Conservation (phyloP, 305 asterid genomes). For the Fraxinus velutina region DNA sequence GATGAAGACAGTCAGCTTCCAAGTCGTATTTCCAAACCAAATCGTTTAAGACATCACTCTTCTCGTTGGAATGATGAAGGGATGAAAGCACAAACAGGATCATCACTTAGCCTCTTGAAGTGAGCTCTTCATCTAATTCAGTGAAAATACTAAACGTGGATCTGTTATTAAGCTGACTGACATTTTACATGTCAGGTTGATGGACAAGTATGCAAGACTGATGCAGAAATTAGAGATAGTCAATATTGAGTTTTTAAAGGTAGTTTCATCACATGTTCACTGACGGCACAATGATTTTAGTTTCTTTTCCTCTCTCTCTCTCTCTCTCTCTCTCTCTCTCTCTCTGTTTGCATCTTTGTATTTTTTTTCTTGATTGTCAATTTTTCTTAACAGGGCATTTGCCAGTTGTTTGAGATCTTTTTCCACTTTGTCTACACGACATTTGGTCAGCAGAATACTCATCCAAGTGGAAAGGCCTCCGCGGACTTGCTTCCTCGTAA, state of each 20-base stretch:
- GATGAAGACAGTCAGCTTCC: constrained; percentile 99
- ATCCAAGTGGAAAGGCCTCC: constrained; percentile 59
- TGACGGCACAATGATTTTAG: not conserved
- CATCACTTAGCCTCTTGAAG: constrained; percentile 90
- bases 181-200: constrained; percentile 53
- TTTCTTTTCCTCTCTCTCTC: constrained; percentile 5
- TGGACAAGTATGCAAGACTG: constrained; percentile 97
- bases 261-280: constrained; percentile 30
- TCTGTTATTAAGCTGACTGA: constrained; percentile 31
- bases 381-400: constrained; percentile 63
- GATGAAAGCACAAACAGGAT: constrained; percentile 75
- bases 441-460: constrained; percentile 58
- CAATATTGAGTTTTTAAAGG: constrained; percentile 91
- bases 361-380: not conserved
- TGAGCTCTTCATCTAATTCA: constrained; percentile 32
- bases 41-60: constrained; percentile 53
- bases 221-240: constrained; percentile 95
- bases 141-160: not conserved
- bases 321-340: constrained; percentile 1
- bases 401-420: constrained; percentile 90
- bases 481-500: constrained; percentile 62
- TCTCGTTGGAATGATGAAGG: constrained; percentile 59
- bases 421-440: constrained; percentile 76
- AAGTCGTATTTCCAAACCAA: constrained; percentile 72
- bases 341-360: not conserved